Evolutionary conservation across 2,329 filamentous ascomycete species (phyloP), one percentile per base, ranked within the genome.

Genomic region (Epichloe aotearoae): DNA sequence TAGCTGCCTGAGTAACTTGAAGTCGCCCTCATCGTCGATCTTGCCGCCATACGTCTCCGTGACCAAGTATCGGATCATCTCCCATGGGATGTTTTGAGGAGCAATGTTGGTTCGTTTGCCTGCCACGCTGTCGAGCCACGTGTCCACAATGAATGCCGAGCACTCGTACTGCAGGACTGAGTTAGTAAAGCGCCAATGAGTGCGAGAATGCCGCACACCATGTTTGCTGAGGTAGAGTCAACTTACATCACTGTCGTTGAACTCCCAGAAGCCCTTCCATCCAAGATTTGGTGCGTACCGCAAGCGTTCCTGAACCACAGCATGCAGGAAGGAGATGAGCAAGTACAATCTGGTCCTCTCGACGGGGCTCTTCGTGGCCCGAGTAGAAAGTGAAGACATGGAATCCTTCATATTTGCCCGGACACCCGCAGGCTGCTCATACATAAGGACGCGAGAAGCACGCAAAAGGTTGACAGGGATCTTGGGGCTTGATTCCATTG

Each of bases 201-300:
- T 46, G 52, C 53, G 43, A 41, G 43, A 11, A 15, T 37, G 15
- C 12, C 42, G 14, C 30, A 2, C 11, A 5, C 23, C 14, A 30
- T 33, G 20, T 34, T 5, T n/a, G 57, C 17, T n/a, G 11, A 15
- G 1, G n/a, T 7, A 15, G 38, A 8, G 30, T 11, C 30, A 33
- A 54, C 87, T 86, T 80, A 94, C 88, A 69, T 98, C 93, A 59
- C 90, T 95, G 68, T 98, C 94, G 65, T 98, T 98, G 69, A 98
- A 98, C 69, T 98, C 94, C 93, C 94, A 98, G 76, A 96, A 95
- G 50, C 89, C 88, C 73, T 95, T 96, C 93, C 93, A 98, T 54
- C 93, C 93, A 50, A 98, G 74, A 52, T 79, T 91, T 1, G 93
- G 94, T 23, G 91, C 90, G 66, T 98, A 98, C 55, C 93, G 85